Conservation (phyloP, 768 basidiomycete genomes). For the Leccinum boreale region DNA sequence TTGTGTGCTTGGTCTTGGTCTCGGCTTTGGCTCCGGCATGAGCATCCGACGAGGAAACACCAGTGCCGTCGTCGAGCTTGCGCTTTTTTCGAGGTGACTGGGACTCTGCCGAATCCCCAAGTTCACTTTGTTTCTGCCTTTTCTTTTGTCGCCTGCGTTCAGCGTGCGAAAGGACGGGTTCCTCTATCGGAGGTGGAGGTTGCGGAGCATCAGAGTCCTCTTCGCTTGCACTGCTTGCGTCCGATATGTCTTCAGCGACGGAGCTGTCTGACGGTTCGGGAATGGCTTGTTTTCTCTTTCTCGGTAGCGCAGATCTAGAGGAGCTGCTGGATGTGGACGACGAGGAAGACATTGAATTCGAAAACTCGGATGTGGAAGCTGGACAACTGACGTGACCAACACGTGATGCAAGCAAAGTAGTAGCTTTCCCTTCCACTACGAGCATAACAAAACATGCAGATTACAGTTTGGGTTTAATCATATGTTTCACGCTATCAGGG, state of each 20-base stretch:
- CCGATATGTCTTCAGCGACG: constrained; percentile 28
- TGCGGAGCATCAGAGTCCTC: constrained; percentile 4
- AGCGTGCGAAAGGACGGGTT: constrained; percentile 69
- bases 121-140: constrained; percentile 28
- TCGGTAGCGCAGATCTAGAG: constrained; percentile 12
- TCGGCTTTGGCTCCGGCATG: not conserved
- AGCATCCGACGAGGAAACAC: not conserved
- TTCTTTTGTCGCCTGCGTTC: constrained; percentile 65
- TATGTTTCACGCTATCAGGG: constrained; percentile 45
- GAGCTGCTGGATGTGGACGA: constrained; percentile 32
- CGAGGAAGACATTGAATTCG: constrained; percentile 13
- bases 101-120: not conserved
- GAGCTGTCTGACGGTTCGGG: constrained; percentile 13
- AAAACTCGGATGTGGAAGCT: not conserved
- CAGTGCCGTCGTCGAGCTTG: constrained; percentile 35
- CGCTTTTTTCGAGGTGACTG: constrained; percentile 40
- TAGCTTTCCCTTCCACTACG: not conserved
- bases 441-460: not conserved
- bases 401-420: constrained; percentile 8
- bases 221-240: constrained; percentile 7
- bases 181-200: constrained; percentile 2
- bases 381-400: not conserved
- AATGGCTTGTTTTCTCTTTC: constrained; percentile 24
- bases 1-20: not conserved
- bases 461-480: constrained; percentile 48